Conservation (phyloP, 257 asterid species). For the Capsicum chinense region DNA sequence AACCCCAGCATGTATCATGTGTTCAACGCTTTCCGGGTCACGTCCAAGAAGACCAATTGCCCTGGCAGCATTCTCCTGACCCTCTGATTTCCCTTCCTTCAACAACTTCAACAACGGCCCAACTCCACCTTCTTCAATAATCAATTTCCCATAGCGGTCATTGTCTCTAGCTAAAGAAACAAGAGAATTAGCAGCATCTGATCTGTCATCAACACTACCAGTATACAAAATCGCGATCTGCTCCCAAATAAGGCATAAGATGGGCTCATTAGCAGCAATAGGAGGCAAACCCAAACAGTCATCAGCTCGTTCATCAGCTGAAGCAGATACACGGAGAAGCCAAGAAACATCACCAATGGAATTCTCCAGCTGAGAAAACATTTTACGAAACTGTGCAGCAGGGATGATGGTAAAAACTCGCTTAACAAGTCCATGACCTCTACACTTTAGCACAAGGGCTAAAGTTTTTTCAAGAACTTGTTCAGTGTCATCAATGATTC, state of each 20-base stretch:
- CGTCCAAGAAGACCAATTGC: conserved; percentile 24
- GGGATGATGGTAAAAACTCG: conserved; percentile 77
- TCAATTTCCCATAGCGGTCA: conserved; percentile 67
- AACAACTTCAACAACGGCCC: conserved; percentile 64
- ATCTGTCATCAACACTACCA: conserved; percentile 57
- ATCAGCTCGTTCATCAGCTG: conserved; percentile 63
- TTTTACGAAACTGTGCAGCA: conserved; percentile 73
- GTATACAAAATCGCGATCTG: conserved; percentile 71
- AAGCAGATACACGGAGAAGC: conserved; percentile 80
- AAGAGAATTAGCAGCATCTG: conserved; percentile 69
- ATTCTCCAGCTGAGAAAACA: conserved; percentile 62
- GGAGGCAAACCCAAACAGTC: conserved; percentile 78
- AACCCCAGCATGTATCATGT: conserved; percentile 24
- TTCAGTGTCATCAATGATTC: conserved; percentile 74
- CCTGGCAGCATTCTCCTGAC: conserved; percentile 59
- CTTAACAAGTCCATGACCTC: conserved; percentile 65
- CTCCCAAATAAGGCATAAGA: conserved; percentile 74
- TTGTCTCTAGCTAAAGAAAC: conserved; percentile 71
- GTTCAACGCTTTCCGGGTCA: conserved; percentile 17
- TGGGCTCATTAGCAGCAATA: conserved; percentile 80
- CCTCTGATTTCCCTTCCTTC: conserved; percentile 69
- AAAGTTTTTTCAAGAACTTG: conserved; percentile 63
- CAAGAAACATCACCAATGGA: conserved; percentile 84
- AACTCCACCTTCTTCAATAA: conserved; percentile 77
- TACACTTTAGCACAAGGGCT: conserved; percentile 62